These are phyloP conservation scores for Wickerhamomyces silvicola DNA, from an alignment of 805 yeast genomes.

Conservation along the genomic window DNA sequence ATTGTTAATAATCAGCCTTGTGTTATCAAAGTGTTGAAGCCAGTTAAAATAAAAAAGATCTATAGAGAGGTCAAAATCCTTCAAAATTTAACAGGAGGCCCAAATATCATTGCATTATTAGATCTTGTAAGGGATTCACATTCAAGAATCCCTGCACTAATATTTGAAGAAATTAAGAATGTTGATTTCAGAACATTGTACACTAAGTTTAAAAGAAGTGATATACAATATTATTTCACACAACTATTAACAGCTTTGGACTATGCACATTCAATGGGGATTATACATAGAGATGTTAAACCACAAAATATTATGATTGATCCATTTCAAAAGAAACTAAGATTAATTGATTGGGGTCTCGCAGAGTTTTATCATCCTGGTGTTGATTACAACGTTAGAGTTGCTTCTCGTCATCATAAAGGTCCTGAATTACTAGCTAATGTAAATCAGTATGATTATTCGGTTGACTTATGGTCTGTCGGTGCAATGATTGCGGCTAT, in stretches of 20 bases:
- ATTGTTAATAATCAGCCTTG: slow-evolving; percentile 56
- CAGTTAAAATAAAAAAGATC: slow-evolving; percentile 88
- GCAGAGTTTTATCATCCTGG: slow-evolving; percentile 92
- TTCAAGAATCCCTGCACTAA: slow-evolving; percentile 77
- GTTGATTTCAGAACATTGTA: slow-evolving; percentile 77
- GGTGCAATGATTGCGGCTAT: slow-evolving; percentile 92
- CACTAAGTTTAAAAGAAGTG: slow-evolving; percentile 67
- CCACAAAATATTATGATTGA: slow-evolving; percentile 97
- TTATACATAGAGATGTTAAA: slow-evolving; percentile 92
- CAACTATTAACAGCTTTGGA: slow-evolving; percentile 80
- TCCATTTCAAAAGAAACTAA: slow-evolving; percentile 58
- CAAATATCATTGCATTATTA: slow-evolving; percentile 67
- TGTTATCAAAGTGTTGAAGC: slow-evolving; percentile 86
- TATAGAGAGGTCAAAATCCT: slow-evolving; percentile 83
- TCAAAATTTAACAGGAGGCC: slow-evolving; percentile 79
- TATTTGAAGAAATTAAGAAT: slow-evolving; percentile 80
- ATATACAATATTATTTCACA: slow-evolving; percentile 76
- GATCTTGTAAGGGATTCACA: slow-evolving; percentile 80
- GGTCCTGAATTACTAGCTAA: slow-evolving; percentile 90
- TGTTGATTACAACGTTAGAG: slow-evolving; percentile 86
- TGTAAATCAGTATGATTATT: slow-evolving; percentile 83
- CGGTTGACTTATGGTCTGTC: slow-evolving; percentile 88
- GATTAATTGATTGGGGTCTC: slow-evolving; percentile 92
- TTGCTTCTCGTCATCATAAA: slow-evolving; percentile 87
- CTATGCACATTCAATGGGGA: slow-evolving; percentile 89